Evolutionary conservation across 225 moss, liverwort and hornwort genomes (phyloP).

Genomic region (Polytrichum commune): DNA sequence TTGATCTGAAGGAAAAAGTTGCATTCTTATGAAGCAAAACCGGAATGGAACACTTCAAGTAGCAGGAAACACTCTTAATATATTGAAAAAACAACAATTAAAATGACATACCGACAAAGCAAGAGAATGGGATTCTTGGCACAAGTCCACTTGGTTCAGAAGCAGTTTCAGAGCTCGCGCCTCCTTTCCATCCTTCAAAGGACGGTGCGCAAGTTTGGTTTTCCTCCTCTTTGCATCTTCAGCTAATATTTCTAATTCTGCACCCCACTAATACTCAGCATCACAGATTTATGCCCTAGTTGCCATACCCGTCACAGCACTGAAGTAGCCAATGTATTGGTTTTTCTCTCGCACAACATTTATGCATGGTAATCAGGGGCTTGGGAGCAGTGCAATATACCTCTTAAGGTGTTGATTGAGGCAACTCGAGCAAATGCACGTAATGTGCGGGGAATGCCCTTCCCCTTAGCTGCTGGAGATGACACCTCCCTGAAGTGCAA

Average conservation of each 20-base stretch:
- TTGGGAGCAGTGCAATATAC: conserved; percentile 6
- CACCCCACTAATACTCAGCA: conserved; percentile 4
- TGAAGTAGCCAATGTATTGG: too few species aligned
- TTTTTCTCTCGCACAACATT: neutral
- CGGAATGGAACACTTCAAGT: too few species aligned
- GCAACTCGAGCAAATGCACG: conserved; percentile 45
- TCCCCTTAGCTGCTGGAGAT: conserved; percentile 49
- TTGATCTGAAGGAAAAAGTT: too few species aligned
- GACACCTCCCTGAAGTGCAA: conserved; percentile 32
- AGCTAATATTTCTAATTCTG: conserved; percentile 41
- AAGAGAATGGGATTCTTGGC: conserved; percentile 20
- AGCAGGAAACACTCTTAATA: too few species aligned
- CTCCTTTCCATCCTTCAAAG: conserved; percentile 51
- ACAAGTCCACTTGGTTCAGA: conserved; percentile 27
- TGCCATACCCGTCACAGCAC: too few species aligned
- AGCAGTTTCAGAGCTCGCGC: conserved; percentile 37
- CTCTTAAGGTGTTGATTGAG: conserved; percentile 21
- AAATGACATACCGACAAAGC: conserved; percentile 22
- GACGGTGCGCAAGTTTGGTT: conserved; percentile 32
- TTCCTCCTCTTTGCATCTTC: conserved; percentile 43
- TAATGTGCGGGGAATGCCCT: conserved; percentile 43
- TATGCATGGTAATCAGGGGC: neutral
- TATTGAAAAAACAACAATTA: neutral
- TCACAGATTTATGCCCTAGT: neutral
- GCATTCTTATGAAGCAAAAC: too few species aligned